Conservation (phyloP, 2,329 filamentous ascomycete species). For the Exophiala bonariae region DNA sequence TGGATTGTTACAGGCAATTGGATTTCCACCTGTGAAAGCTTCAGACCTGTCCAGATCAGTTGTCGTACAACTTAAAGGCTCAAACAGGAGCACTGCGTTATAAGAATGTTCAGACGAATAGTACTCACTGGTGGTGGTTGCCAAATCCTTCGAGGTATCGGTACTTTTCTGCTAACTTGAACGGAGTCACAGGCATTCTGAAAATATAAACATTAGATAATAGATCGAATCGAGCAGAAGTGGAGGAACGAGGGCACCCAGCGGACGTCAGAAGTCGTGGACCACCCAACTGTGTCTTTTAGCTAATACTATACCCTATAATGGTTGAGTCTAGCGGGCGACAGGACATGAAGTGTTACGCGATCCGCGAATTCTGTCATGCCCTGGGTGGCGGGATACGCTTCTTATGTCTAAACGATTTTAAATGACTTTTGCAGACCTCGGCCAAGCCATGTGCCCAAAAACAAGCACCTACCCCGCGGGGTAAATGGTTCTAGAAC, state of each 20-base stretch:
- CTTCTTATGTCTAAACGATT: background rate
- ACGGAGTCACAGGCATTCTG: conserved; percentile 15
- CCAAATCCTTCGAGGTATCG: conserved; percentile 21
- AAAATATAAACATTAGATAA: background rate
- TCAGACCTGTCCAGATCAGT: conserved; percentile 26
- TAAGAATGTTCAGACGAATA: background rate
- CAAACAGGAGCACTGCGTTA: background rate
- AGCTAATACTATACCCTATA: no score
- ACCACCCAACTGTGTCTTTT: background rate
- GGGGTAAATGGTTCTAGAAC: no score
- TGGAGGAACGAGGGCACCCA: background rate
- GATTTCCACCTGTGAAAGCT: conserved; percentile 40
- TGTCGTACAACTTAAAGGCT: no score
- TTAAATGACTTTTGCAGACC: background rate
- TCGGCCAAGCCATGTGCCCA: background rate
- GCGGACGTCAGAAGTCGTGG: background rate
- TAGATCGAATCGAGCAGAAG: background rate
- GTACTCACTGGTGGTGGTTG: conserved; percentile 19
- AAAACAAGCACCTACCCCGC: no score
- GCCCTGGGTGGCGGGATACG: background rate
- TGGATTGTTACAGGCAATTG: conserved; percentile 39
- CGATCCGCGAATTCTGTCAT: background rate
- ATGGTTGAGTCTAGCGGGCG: no score
- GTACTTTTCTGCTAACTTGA: conserved; percentile 18
- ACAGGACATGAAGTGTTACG: background rate